phyloP scores from a whole-genome alignment of 176 grass and related monocot genomes.

The Pontederia crassipes region DNA sequence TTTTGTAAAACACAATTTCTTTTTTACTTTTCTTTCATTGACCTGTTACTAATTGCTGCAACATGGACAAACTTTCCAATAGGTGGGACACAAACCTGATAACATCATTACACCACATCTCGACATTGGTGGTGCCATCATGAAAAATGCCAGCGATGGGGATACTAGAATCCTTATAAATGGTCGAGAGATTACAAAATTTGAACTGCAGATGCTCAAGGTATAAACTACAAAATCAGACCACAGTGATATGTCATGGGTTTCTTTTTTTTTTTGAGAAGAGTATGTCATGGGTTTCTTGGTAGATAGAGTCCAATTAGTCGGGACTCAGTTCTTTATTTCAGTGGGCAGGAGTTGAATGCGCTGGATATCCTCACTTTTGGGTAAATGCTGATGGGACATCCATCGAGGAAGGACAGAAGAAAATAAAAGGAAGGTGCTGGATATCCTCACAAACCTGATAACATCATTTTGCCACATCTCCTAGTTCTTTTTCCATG shows the following conservation, averaged over 20 bases:
- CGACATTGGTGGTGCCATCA: conserved; percentile 59
- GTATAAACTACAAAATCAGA: conserved; percentile 28
- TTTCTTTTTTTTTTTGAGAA: too few species aligned
- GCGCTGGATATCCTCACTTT: conserved; percentile 98
- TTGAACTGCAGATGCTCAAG: conserved; percentile 91
- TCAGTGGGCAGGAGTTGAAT: conserved; percentile 92
- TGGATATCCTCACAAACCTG: too few species aligned
- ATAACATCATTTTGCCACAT: too few species aligned
- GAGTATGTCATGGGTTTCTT: too few species aligned
- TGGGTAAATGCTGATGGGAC: conserved; percentile 96
- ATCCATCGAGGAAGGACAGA: conserved; percentile 96
- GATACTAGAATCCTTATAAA: conserved; percentile 85
- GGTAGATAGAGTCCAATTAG: too few species aligned
- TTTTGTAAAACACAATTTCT: background rate
- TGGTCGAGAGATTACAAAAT: conserved; percentile 92
- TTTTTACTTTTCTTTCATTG: background rate
- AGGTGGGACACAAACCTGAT: conserved; percentile 91
- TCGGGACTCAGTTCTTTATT: conserved; percentile 9
- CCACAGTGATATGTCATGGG: too few species aligned
- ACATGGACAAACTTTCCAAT: background rate
- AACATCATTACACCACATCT: conserved; percentile 77
- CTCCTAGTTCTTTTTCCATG: conserved; percentile 7
- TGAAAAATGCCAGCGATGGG: conserved; percentile 74
- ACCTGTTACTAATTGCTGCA: background rate
- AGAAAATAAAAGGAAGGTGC: conserved; percentile 78